A percentile compares a stretch with the other conserved stretches of the same genome.
phyloP scores from a whole-genome alignment of 768 basidiomycete genomes.

The Boletus sp. region DNA sequence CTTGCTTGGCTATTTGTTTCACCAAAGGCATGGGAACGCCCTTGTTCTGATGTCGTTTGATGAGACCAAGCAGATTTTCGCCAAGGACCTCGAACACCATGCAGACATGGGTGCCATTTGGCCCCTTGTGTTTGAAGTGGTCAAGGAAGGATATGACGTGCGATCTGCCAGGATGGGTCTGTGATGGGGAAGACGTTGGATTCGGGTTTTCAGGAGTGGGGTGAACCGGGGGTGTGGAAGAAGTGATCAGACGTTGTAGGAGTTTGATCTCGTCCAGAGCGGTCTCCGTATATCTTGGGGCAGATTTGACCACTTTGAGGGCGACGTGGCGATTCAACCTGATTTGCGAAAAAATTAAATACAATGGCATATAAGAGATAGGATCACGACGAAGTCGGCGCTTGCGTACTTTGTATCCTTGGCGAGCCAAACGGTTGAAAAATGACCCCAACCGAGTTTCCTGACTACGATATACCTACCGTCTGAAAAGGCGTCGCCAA shows the following conservation, averaged over 20 bases:
- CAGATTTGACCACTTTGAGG: slow-evolving; percentile 98
- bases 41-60: slow-evolving; percentile 98
- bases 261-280: slow-evolving; percentile 99
- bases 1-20: slow-evolving; percentile 95
- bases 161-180: slow-evolving; percentile 80
- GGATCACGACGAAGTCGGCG: slow-evolving; percentile 1
- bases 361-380: background rate
- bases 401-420: slow-evolving; percentile 69
- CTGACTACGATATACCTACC: slow-evolving; percentile 87
- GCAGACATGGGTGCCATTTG: slow-evolving; percentile 96
- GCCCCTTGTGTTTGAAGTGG: slow-evolving; percentile 95
- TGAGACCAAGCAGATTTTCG: slow-evolving; percentile 92
- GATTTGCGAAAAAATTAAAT: slow-evolving; percentile 20
- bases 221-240: slow-evolving; percentile 54
- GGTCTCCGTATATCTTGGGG: slow-evolving; percentile 94
- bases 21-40: slow-evolving; percentile 93
- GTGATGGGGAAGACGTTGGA: slow-evolving; percentile 51
- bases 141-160: slow-evolving; percentile 98
- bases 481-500: slow-evolving; percentile 87
- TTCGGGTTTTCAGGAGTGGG: slow-evolving; percentile 48
- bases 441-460: slow-evolving; percentile 96
- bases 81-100: slow-evolving; percentile 99
- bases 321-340: slow-evolving; percentile 97
- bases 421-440: slow-evolving; percentile 91
- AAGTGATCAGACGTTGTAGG: slow-evolving; percentile 89